These are phyloP conservation scores for Pisolithus albus DNA, from an alignment of 768 basidiomycete species.

Conservation along the genomic window DNA sequence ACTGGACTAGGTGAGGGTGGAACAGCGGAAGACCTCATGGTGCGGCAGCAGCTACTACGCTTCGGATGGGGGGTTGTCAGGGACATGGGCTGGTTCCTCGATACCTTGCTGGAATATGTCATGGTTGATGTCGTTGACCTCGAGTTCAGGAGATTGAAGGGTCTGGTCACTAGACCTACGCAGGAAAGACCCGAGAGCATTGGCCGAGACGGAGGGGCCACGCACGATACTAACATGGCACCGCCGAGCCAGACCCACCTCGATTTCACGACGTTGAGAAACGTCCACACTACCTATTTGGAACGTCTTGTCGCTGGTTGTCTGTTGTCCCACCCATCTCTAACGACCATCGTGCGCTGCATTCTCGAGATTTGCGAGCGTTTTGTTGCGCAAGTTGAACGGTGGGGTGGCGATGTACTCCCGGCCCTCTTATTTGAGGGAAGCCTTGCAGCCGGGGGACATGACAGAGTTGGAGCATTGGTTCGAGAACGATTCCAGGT, in stretches of 20 bases:
- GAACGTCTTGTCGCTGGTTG: constrained; percentile 75
- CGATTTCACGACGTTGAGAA: constrained; percentile 82
- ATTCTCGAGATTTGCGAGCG: constrained; percentile 81
- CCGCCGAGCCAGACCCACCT: constrained; percentile 35
- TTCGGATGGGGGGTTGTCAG: constrained; percentile 83
- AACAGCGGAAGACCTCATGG: constrained; percentile 60
- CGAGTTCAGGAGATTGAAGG: constrained; percentile 70
- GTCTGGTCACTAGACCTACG: constrained; percentile 35
- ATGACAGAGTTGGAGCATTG: constrained; percentile 60
- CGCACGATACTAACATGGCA: constrained; percentile 4
- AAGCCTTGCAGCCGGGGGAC: constrained; percentile 48
- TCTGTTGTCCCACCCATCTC: constrained; percentile 57
- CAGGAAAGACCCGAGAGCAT: constrained; percentile 16
- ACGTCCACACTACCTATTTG: constrained; percentile 75
- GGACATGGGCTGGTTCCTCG: constrained; percentile 90
- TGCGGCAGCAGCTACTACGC: constrained; percentile 58
- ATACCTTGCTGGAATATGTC: constrained; percentile 74
- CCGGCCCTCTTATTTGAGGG: constrained; percentile 81
- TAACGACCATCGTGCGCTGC: constrained; percentile 57
- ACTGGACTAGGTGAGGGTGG: constrained; percentile 85
- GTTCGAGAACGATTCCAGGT: constrained; percentile 62
- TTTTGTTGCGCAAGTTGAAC: constrained; percentile 81
- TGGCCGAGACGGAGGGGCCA: constrained; percentile 6
- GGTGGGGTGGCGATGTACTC: constrained; percentile 89
- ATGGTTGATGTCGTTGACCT: constrained; percentile 88